Evolutionary conservation across 495 filamentous ascomycete genomes (phyloP), one percentile per base, ranked within the genome.

Genomic region (Hyaloscypha bicolor): DNA sequence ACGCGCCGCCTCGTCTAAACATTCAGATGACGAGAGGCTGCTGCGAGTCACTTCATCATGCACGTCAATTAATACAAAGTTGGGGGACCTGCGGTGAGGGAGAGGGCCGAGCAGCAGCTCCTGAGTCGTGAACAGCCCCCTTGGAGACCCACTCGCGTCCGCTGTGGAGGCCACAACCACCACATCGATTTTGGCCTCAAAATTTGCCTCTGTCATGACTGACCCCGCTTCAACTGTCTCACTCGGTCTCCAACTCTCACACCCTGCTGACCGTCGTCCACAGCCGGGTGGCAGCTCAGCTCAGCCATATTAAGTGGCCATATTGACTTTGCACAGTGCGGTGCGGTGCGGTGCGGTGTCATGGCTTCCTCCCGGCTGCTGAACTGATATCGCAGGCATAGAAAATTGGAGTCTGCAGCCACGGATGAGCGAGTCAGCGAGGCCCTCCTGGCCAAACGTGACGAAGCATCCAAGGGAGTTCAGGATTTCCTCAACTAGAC

Each of bases 31-130:
- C 58, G 21, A 31, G 31, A 25, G 16, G 37, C 60, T 31, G 35
- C 35, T 48, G 60, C 60, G 29, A 62, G 37, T 62, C 37, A 62
- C 60, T 62, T 3, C 19, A 14, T 30, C 60, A 45, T 62, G 60
- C 60, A 62, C 60, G 60, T 62, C 60, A 62, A 52, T 51, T 52
- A 60, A 11, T 16, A 53, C 22, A 9, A 25, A 25, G 25, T n/a
- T 53, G 21, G 22, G 4, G 21, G 53, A 56, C 22, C 53, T 56
- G 53, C 53, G 53, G 53, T 56, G 53, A 56, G 53, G 30, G 21
- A 14, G 42, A 48, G 42, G 42, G 42, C 42, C 42, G 42, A 48
- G 42, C 9, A 12, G 8, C 42, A 48, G 42, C 42, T 14, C 16
- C 11, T 48, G 42, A 48, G 6, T 48, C 42, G 42, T 14, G 42